Evolutionary conservation across 2,329 filamentous ascomycete genomes (phyloP).

Genomic region (Mariannaea elegans): DNA sequence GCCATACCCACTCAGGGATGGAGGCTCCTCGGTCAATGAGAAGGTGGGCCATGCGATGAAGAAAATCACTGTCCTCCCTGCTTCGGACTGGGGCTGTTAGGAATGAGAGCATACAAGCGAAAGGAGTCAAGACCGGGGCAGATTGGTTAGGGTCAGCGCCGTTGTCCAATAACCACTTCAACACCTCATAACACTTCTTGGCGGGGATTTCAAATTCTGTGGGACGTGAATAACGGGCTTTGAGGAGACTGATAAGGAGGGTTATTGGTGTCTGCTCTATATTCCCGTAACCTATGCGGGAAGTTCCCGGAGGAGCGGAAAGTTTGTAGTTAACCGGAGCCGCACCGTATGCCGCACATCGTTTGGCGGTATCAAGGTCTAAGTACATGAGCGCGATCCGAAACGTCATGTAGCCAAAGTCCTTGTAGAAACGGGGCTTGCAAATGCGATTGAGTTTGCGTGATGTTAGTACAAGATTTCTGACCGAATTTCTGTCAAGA

Average conservation of each 20-base stretch:
- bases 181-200: neutral
- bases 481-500: neutral
- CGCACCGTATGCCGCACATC: neutral
- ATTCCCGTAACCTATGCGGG: neutral
- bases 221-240: neutral
- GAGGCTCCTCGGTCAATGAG: too few relatives aligned
- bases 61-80: too few relatives aligned
- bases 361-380: neutral
- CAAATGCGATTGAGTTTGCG: neutral
- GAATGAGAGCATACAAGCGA: neutral
- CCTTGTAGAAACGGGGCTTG: neutral
- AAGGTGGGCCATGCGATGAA: too few relatives aligned
- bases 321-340: neutral
- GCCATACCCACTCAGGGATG: too few relatives aligned
- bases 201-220: too few relatives aligned
- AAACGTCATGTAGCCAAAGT: neutral
- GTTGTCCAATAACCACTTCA: slow-evolving; percentile 21
- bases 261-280: neutral
- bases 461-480: slow-evolving; percentile 3
- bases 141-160: neutral
- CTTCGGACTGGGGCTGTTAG: too few relatives aligned
- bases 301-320: too few relatives aligned
- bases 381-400: neutral
- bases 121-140: too few relatives aligned
- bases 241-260: neutral